phyloP scores from a whole-genome alignment of 1,139 yeast species.

The Candida sanyaensis region DNA sequence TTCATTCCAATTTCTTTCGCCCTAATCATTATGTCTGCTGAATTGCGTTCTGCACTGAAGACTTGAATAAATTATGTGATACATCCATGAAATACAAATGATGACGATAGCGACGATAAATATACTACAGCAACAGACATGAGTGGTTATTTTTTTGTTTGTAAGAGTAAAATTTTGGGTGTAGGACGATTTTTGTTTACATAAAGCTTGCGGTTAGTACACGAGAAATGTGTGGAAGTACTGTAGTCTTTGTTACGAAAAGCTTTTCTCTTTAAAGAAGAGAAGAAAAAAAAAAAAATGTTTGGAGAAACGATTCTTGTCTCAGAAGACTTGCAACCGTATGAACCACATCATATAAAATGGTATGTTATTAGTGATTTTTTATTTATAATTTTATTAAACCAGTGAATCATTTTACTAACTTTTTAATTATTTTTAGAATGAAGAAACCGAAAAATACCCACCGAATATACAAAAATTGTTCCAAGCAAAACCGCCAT shows the following conservation, averaged over 20 bases:
- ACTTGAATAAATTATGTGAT: too few species aligned
- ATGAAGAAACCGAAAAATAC: conserved; percentile 45
- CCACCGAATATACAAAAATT: conserved; percentile 66
- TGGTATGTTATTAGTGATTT: conserved; percentile 2
- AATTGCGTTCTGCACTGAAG: too few species aligned
- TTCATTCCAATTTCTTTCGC: too few species aligned
- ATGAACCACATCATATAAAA: neutral
- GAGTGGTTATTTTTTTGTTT: too few species aligned
- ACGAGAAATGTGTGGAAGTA: neutral
- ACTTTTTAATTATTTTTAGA: conserved; percentile 11
- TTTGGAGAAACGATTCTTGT: neutral
- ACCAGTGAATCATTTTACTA: conserved; percentile 9
- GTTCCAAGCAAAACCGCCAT: conserved; percentile 73
- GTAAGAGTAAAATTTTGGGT: too few species aligned
- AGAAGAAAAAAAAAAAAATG: neutral
- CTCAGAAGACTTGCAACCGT: neutral
- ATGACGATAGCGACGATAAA: too few species aligned
- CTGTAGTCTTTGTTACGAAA: neutral
- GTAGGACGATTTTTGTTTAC: too few species aligned
- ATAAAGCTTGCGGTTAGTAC: neutral
- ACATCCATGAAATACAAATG: too few species aligned
- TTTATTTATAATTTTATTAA: neutral
- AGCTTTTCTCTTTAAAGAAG: neutral
- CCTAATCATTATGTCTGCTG: too few species aligned
- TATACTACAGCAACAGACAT: too few species aligned